Conservation (phyloP, 441 rosid genomes). For the Pelargonium fulgidum region DNA sequence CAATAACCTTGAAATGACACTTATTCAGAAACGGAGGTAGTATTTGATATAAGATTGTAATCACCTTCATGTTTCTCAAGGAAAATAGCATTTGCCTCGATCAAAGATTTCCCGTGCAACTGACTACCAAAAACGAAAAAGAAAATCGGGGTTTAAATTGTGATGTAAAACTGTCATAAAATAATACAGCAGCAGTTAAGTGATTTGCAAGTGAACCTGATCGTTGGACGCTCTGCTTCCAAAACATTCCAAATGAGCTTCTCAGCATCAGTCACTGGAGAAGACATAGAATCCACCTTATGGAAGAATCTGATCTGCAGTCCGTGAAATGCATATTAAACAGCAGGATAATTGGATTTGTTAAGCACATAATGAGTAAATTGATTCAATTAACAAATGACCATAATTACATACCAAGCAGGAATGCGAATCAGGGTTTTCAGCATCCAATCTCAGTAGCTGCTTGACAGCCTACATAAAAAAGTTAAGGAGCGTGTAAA, state of each 20-base stretch:
- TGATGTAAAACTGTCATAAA: constrained; percentile 11
- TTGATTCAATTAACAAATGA: constrained; percentile 6
- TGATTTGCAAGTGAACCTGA: constrained; percentile 48
- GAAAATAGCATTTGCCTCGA: constrained; percentile 72
- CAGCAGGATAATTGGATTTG: background rate
- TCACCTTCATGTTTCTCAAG: constrained; percentile 76
- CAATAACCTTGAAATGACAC: no score
- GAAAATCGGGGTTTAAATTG: constrained; percentile 18
- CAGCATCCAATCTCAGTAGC: constrained; percentile 76
- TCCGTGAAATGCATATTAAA: constrained; percentile 21
- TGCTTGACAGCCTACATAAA: constrained; percentile 75
- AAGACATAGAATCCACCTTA: constrained; percentile 49
- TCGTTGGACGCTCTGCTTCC: constrained; percentile 81
- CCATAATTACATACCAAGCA: constrained; percentile 62
- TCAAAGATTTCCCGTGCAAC: constrained; percentile 67
- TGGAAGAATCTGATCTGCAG: constrained; percentile 86
- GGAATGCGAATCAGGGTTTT: constrained; percentile 85
- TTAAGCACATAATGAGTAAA: background rate
- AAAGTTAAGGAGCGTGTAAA: background rate
- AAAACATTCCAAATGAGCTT: constrained; percentile 86
- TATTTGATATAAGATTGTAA: constrained; percentile 10
- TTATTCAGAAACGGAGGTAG: no score
- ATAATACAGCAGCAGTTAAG: background rate
- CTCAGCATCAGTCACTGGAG: constrained; percentile 64
- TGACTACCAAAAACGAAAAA: constrained; percentile 45